These are phyloP conservation scores for Ettlia oleoabundans DNA, from an alignment of 139 green algal species.

Conservation along the genomic window DNA sequence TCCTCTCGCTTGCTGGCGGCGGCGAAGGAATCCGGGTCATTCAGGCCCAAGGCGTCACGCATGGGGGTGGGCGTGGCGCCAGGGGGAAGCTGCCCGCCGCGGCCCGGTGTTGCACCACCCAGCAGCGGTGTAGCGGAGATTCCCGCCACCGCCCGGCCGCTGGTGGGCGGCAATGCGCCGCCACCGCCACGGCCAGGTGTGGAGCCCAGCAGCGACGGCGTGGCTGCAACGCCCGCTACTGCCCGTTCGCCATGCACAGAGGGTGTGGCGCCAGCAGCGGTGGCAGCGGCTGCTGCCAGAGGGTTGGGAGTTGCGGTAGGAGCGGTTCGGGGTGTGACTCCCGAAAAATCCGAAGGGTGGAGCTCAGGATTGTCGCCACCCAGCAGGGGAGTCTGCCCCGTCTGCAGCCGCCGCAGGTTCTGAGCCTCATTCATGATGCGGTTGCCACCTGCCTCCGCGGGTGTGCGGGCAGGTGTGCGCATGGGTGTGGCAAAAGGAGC, in stretches of 20 bases:
- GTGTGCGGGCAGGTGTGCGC: slow-evolving; percentile 78
- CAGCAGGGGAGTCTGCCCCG: slow-evolving; percentile 87
- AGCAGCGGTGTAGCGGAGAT: slow-evolving; percentile 22
- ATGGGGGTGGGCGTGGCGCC: slow-evolving; percentile 70
- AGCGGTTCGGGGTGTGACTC: slow-evolving; percentile 66
- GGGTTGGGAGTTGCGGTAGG: slow-evolving; percentile 75
- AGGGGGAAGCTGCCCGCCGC: slow-evolving; percentile 1
- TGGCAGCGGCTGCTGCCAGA: slow-evolving; percentile 39
- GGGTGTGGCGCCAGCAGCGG: not conserved
- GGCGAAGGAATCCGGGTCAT: slow-evolving; percentile 68
- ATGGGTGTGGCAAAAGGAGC: slow-evolving; percentile 79
- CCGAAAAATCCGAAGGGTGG: slow-evolving; percentile 74
- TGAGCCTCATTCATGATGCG: slow-evolving; percentile 86
- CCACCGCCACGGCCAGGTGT: not conserved
- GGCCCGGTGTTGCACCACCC: slow-evolving; percentile 8
- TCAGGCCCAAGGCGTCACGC: slow-evolving; percentile 87
- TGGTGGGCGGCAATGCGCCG: not conserved
- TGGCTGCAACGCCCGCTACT: slow-evolving; percentile 12
- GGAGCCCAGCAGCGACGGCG: slow-evolving; percentile 20
- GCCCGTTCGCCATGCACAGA: not conserved
- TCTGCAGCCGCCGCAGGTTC: slow-evolving; percentile 78
- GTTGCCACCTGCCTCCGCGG: slow-evolving; percentile 62
- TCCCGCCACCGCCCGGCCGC: slow-evolving; percentile 28
- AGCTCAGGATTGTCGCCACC: slow-evolving; percentile 89
- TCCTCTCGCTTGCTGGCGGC: slow-evolving; percentile 38